phyloP scores from a whole-genome alignment of 2,329 filamentous ascomycete species.

The Hysterium pulicare region DNA sequence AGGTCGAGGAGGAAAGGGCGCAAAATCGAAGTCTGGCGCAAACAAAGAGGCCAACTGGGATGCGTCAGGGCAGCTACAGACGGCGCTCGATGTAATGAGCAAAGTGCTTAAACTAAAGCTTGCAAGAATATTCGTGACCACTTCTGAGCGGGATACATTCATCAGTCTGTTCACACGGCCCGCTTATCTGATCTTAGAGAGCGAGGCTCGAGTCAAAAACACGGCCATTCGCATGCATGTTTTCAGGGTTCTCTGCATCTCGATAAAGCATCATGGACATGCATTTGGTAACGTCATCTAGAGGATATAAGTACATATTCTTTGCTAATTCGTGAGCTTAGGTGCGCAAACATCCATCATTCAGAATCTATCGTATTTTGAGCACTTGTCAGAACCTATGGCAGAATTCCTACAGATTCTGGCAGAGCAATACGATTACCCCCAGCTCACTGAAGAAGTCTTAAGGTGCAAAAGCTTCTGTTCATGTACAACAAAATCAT shows the following conservation, averaged over 20 bases:
- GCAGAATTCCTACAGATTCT: conserved; percentile 96
- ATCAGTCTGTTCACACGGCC: conserved; percentile 87
- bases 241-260: conserved; percentile 94
- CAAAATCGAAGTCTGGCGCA: conserved; percentile 62
- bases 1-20: conserved; percentile 68
- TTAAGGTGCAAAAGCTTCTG: conserved; percentile 55
- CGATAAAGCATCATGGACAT: conserved; percentile 96
- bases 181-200: conserved; percentile 91
- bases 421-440: conserved; percentile 95
- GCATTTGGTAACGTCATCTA: conserved; percentile 71
- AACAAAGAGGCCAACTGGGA: conserved; percentile 80
- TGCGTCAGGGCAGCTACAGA: conserved; percentile 80
- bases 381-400: conserved; percentile 98
- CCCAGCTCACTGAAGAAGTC: conserved; percentile 90
- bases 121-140: conserved; percentile 89
- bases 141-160: conserved; percentile 93
- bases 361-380: conserved; percentile 96
- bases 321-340: conserved; percentile 37
- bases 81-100: conserved; percentile 88
- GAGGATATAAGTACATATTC: neutral
- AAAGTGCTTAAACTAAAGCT: conserved; percentile 93
- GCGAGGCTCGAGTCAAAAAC: conserved; percentile 85
- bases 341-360: conserved; percentile 97
- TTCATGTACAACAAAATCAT: no score
- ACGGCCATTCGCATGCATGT: conserved; percentile 91